Evolutionary conservation across 208 protist species (phyloP).

Genomic region (Leishmania amazonensis): DNA sequence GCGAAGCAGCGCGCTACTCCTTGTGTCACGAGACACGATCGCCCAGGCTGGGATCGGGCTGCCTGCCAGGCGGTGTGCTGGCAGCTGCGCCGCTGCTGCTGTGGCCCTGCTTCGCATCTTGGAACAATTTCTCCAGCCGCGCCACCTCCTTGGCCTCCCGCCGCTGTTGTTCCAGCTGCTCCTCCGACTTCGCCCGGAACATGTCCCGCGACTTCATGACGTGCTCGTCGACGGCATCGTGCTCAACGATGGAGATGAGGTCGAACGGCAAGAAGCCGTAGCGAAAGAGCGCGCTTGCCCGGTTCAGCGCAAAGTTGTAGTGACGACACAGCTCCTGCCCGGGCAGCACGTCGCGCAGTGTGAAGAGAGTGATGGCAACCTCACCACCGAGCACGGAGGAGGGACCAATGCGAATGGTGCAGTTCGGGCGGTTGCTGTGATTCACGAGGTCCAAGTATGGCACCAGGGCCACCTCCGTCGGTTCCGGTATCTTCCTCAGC

Average conservation of each 20-base stretch:
- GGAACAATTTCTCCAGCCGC: constrained; percentile 73
- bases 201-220: constrained; percentile 58
- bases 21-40: constrained; percentile 24
- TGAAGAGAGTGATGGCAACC: constrained; percentile 76
- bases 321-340: constrained; percentile 91
- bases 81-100: background rate
- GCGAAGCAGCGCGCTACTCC: constrained; percentile 5
- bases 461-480: constrained; percentile 61
- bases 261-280: constrained; percentile 93
- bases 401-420: constrained; percentile 63
- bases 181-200: constrained; percentile 64
- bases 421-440: constrained; percentile 90
- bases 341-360: constrained; percentile 61
- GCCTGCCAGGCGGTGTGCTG: background rate
- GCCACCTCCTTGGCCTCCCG: constrained; percentile 50
- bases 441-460: constrained; percentile 88
- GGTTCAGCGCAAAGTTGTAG: constrained; percentile 90
- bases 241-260: constrained; percentile 87
- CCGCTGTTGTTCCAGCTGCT: constrained; percentile 36
- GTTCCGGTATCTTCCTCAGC: constrained; percentile 43
- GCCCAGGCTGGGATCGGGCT: constrained; percentile 7
- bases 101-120: constrained; percentile 40
- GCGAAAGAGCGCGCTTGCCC: constrained; percentile 82
- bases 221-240: constrained; percentile 80
- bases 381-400: constrained; percentile 53